These are phyloP conservation scores for Boletus hoseneyae DNA, from an alignment of 1,284 basidiomycete species.

Conservation along the genomic window DNA sequence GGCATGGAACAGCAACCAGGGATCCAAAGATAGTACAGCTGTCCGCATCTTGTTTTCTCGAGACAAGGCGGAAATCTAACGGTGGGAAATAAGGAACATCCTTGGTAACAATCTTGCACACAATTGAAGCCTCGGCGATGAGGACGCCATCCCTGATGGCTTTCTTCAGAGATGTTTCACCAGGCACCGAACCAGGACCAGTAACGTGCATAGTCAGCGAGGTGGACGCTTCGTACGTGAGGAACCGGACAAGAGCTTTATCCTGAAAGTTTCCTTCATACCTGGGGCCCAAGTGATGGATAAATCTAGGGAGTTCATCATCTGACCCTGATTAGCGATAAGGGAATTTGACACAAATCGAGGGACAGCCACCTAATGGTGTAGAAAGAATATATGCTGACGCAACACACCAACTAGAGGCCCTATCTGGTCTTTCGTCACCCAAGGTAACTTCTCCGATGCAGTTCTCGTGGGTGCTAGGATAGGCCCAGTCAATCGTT, in stretches of 20 bases:
- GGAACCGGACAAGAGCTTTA: conserved; percentile 57
- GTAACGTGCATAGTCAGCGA: conserved; percentile 68
- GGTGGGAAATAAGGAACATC: conserved; percentile 15
- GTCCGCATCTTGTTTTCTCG: neutral
- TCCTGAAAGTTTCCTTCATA: conserved; percentile 72
- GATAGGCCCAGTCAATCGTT: conserved; percentile 58
- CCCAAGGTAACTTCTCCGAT: conserved; percentile 51
- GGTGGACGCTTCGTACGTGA: conserved; percentile 76
- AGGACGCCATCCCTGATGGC: conserved; percentile 53
- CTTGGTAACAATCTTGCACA: conserved; percentile 49
- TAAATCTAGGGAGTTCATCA: conserved; percentile 63
- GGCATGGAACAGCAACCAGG: conserved; percentile 57
- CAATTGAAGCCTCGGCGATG: conserved; percentile 43
- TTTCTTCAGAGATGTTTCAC: conserved; percentile 42
- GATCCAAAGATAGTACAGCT: conserved; percentile 40
- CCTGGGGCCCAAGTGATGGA: conserved; percentile 74
- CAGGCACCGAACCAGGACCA: conserved; percentile 19
- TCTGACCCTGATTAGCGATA: conserved; percentile 29
- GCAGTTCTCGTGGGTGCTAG: conserved; percentile 36
- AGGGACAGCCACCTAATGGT: conserved; percentile 48
- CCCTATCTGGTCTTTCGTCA: conserved; percentile 38
- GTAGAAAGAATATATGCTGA: conserved; percentile 60
- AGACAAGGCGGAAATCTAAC: conserved; percentile 2
- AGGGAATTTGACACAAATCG: neutral
- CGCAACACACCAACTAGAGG: conserved; percentile 66